Evolutionary conservation across 202 grass and related monocot species (phyloP), one percentile per base, ranked within the genome.

Genomic region (Schoenoplectus triqueter): DNA sequence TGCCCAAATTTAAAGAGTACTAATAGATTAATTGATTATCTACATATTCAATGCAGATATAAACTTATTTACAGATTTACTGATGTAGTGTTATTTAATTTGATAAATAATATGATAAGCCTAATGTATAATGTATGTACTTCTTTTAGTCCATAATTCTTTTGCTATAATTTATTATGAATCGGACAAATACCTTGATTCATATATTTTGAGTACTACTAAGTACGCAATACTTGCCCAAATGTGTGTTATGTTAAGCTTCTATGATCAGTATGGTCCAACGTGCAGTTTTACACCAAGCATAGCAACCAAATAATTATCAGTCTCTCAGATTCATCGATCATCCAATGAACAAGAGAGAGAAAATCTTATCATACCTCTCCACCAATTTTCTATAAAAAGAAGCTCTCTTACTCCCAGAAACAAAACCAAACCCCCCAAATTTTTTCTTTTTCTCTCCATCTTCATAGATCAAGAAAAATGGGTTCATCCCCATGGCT

Each of bases 401-500:
- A 70, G 81, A 42, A 69, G 18, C 64, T 51, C 80, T 69, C n/a
- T 13, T 69, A 17, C 46, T 42, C 49, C 46, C 0, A n/a, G 56
- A 8, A 69, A 68, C 5, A 74, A 72, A 47, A 72, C 71, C 72
- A 39, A 55, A 57, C 73, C 52, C 79, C 44, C 2, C 21, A 41
- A 69, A 69, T 61, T 62, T 8, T 50, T 7, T 51, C 22, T 55
- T 7, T 45, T 66, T 3, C 3, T 49, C 15, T 66, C 22, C 62
- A 40, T 14, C 80, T 69, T 55, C 6, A 18, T 70, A 54, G 81
- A 69, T 68, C 63, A 78, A 77, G 13, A 13, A 85, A 81, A 49
- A 86, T 81, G 85, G 73, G 74, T 81, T 86, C 48, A 18, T 86
- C 85, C 2, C 77, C 85, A 57, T 80, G 85, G 85, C 55, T 86